Evolutionary conservation across 73 alveolate genomes (phyloP).

Genomic region (Paramecium primaurelia): DNA sequence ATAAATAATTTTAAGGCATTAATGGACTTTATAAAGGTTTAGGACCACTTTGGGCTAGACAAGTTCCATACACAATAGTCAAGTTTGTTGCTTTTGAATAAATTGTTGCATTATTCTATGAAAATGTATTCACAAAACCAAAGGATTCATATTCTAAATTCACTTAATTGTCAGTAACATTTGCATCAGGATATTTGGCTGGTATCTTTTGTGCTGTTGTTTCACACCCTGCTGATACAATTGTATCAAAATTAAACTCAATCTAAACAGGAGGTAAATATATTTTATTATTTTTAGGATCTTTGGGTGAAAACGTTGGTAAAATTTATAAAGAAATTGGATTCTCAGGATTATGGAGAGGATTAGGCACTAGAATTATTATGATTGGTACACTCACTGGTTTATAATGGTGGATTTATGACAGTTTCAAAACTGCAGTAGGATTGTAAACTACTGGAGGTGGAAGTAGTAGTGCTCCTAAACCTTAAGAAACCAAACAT

Average conservation of each 20-base stretch:
- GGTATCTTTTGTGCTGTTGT: conserved; percentile 89
- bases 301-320: conserved; percentile 62
- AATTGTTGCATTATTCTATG: conserved; percentile 77
- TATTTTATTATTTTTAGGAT: neutral
- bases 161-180: conserved; percentile 73
- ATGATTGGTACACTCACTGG: conserved; percentile 89
- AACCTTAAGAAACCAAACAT: neutral
- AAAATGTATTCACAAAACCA: conserved; percentile 68
- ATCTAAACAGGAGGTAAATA: conserved; percentile 57
- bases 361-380: conserved; percentile 81
- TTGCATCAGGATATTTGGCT: conserved; percentile 86
- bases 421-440: conserved; percentile 74
- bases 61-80: conserved; percentile 91
- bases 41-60: conserved; percentile 89
- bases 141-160: conserved; percentile 74
- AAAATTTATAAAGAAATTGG: conserved; percentile 74
- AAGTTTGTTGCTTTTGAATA: conserved; percentile 89
- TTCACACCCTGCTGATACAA: conserved; percentile 89
- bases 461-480: neutral
- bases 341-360: conserved; percentile 81
- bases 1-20: conserved; percentile 27
- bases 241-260: conserved; percentile 78
- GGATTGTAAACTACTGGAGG: conserved; percentile 65
- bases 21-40: conserved; percentile 88
- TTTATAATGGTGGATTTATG: conserved; percentile 88